These are phyloP conservation scores for Dionaea muscipula DNA, from an alignment of 179 eudicot species.

Conservation along the genomic window DNA sequence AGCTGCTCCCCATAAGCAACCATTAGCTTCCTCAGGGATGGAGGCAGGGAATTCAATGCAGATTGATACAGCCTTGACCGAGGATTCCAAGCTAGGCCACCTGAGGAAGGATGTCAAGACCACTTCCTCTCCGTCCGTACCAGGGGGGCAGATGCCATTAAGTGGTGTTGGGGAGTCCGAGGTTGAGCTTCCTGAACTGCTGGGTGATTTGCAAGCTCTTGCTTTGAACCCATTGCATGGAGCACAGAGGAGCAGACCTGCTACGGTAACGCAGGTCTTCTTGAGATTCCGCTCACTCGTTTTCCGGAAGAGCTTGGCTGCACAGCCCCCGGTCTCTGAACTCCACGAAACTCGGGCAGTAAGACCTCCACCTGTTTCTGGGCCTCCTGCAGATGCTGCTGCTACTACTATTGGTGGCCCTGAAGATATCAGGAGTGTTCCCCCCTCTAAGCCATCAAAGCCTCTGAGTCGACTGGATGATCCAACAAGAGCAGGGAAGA, in stretches of 20 bases:
- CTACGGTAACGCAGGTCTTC: conserved; percentile 29
- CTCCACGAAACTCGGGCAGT: conserved; percentile 20
- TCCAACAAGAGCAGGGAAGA: conserved; percentile 27
- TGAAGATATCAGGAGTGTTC: conserved; percentile 19
- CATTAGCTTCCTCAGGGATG: conserved; percentile 9
- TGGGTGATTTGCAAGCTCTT: conserved; percentile 50
- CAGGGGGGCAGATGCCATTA: conserved; percentile 8
- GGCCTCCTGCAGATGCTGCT: conserved; percentile 10
- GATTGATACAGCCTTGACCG: conserved; percentile 10
- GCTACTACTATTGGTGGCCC: conserved; percentile 9
- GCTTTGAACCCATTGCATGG: conserved; percentile 62
- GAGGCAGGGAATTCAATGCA: conserved; percentile 15
- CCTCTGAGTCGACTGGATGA: conserved; percentile 27
- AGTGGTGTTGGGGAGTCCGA: conserved; percentile 12
- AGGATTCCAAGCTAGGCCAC: conserved; percentile 13
- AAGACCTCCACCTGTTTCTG: conserved; percentile 15
- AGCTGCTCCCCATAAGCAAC: conserved; percentile 15
- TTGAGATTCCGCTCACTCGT: conserved; percentile 52
- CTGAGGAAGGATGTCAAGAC: conserved; percentile 12
- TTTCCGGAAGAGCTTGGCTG: conserved; percentile 50
- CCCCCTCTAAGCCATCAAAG: conserved; percentile 17
- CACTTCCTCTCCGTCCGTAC: conserved; percentile 7
- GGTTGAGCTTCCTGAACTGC: conserved; percentile 32
- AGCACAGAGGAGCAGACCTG: conserved; percentile 26
- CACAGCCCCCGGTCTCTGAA: conserved; percentile 31